These are phyloP conservation scores for Malbranchea zuffiana DNA, from an alignment of 2,329 filamentous ascomycete genomes.

Conservation along the genomic window DNA sequence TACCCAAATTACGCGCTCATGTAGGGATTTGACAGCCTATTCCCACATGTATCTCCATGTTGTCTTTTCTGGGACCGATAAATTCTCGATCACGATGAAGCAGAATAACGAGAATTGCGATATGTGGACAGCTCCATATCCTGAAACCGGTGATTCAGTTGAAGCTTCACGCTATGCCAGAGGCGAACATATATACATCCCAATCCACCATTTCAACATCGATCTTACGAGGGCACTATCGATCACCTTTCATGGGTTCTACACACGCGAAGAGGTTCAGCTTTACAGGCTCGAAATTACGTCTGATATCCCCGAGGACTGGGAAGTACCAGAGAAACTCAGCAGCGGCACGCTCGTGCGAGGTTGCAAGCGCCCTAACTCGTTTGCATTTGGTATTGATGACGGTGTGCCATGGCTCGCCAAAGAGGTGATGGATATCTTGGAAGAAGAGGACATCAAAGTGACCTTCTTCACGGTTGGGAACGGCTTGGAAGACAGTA, in stretches of 20 bases:
- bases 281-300: constrained; percentile 53
- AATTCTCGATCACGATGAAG: constrained; percentile 54
- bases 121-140: constrained; percentile 46
- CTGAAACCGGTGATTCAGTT: constrained; percentile 57
- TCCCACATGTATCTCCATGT: constrained; percentile 53
- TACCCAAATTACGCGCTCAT: constrained; percentile 46
- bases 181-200: constrained; percentile 52
- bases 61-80: constrained; percentile 49
- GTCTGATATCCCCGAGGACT: constrained; percentile 40
- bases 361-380: constrained; percentile 55
- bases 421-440: constrained; percentile 49
- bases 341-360: constrained; percentile 52
- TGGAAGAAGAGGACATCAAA: constrained; percentile 51
- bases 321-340: constrained; percentile 48
- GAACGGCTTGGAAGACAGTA: constrained; percentile 46
- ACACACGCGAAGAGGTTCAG: constrained; percentile 40
- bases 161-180: constrained; percentile 52
- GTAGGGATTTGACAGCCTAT: constrained; percentile 46
- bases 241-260: constrained; percentile 55
- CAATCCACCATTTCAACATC: constrained; percentile 55
- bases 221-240: constrained; percentile 47
- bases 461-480: constrained; percentile 65
- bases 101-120: constrained; percentile 56
- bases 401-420: constrained; percentile 53
- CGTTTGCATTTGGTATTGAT: constrained; percentile 62